phyloP scores from a whole-genome alignment of 139 green algal species.

The Tetradesmus lagerheimii region DNA sequence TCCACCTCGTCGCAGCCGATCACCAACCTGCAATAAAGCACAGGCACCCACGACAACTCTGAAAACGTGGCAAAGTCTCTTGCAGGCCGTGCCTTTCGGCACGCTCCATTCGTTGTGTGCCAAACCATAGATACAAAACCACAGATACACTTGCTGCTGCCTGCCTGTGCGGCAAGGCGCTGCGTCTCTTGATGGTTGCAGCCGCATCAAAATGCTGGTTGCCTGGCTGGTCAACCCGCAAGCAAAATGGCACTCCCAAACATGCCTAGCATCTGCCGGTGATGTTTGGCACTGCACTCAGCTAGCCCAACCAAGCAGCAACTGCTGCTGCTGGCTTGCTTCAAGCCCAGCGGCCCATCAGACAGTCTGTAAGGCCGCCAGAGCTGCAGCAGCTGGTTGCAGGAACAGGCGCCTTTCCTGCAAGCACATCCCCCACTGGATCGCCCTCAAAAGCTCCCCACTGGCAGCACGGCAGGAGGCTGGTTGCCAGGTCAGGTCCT shows the following conservation, averaged over 20 bases:
- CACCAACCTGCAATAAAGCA: background rate
- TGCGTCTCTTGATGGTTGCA: background rate
- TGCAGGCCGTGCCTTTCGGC: background rate
- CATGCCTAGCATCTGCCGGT: no score
- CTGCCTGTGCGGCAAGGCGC: background rate
- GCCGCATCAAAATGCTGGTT: background rate
- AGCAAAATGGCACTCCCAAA: no score
- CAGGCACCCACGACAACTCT: background rate
- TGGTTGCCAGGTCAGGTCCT: background rate
- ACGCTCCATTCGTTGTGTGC: background rate
- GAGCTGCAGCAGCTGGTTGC: slow-evolving; percentile 32
- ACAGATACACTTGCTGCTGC: background rate
- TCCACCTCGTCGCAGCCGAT: background rate
- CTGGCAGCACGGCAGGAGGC: slow-evolving; percentile 6
- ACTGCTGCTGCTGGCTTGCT: background rate
- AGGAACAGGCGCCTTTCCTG: background rate
- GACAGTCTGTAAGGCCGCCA: slow-evolving; percentile 1
- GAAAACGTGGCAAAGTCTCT: background rate
- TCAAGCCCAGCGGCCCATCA: background rate
- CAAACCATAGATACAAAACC: background rate
- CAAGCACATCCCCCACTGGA: slow-evolving; percentile 27
- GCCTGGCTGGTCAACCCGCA: no score
- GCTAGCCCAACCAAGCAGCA: background rate
- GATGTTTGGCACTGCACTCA: background rate
- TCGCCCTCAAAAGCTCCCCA: slow-evolving; percentile 23